Conservation (phyloP, 1,284 basidiomycete genomes). For the Pholiota adiposa region DNA sequence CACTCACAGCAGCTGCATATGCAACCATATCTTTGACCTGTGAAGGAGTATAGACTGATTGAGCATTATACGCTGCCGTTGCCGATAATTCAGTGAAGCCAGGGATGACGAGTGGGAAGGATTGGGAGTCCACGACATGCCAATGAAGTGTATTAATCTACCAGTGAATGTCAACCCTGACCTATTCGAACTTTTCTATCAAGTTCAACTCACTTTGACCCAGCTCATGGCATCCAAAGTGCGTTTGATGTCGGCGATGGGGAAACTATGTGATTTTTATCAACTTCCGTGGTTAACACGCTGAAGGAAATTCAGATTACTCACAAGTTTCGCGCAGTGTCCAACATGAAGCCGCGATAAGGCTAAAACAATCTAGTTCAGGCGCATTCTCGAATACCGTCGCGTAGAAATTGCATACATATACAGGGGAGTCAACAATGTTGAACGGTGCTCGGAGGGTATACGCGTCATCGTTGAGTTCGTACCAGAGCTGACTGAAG, state of each 20-base stretch:
- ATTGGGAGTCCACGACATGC: conserved; percentile 80
- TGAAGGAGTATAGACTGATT: conserved; percentile 58
- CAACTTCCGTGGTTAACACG: not conserved
- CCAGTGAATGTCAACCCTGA: not conserved
- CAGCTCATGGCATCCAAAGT: conserved; percentile 86
- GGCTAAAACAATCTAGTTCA: conserved; percentile 55
- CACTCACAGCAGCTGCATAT: conserved; percentile 74
- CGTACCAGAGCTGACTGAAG: conserved; percentile 80
- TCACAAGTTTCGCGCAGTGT: conserved; percentile 63
- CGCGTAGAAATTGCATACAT: conserved; percentile 40
- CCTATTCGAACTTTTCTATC: too few relatives aligned
- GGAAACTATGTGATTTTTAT: conserved; percentile 50
- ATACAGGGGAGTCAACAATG: conserved; percentile 61
- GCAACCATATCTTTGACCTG: conserved; percentile 69
- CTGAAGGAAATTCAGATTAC: conserved; percentile 14
- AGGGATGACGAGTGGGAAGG: conserved; percentile 75
- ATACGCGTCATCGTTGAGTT: conserved; percentile 54
- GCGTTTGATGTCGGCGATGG: conserved; percentile 67
- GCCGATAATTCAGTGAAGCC: conserved; percentile 65
- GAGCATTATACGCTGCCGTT: conserved; percentile 70
- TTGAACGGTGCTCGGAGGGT: conserved; percentile 60
- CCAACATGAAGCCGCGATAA: conserved; percentile 83
- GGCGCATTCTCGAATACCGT: not conserved
- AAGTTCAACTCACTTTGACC: conserved; percentile 69
- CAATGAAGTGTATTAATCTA: conserved; percentile 81